phyloP scores from a whole-genome alignment of 2,329 filamentous ascomycete genomes.

The Blumeria graminis region DNA sequence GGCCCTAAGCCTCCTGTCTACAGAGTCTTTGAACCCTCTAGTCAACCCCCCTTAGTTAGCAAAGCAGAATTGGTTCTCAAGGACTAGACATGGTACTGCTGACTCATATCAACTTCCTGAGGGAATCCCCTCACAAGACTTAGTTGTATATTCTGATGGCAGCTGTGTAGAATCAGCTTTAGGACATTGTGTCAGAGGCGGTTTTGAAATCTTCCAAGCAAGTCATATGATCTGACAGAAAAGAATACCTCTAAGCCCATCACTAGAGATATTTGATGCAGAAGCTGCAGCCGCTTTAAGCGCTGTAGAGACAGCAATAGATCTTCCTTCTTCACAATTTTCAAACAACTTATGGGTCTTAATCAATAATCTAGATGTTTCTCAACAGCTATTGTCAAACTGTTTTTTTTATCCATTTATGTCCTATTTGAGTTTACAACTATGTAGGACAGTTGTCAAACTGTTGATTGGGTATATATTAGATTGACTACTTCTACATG shows the following conservation, averaged over 20 bases:
- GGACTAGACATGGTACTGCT: neutral
- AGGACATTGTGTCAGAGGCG: neutral
- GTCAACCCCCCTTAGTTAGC: neutral
- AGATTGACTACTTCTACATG: no score
- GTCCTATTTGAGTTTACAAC: no score
- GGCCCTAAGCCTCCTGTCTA: neutral
- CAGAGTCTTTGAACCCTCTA: neutral
- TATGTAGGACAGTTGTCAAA: no score
- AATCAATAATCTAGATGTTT: neutral
- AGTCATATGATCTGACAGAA: neutral
- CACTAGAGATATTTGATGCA: no score
- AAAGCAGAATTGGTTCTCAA: neutral
- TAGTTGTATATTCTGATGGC: neutral
- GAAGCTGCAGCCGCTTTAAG: no score
- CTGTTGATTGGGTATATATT: no score
- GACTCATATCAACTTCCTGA: neutral
- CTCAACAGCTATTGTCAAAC: neutral
- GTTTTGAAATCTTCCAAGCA: neutral
- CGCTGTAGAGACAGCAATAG: no score
- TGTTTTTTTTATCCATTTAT: no score
- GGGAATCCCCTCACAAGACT: neutral
- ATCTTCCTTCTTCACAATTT: no score
- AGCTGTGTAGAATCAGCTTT: neutral
- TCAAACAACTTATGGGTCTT: neutral
- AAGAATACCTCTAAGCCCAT: neutral